Conservation (phyloP, 2,329 filamentous ascomycete genomes). For the Aspergillus costaricaensis region DNA sequence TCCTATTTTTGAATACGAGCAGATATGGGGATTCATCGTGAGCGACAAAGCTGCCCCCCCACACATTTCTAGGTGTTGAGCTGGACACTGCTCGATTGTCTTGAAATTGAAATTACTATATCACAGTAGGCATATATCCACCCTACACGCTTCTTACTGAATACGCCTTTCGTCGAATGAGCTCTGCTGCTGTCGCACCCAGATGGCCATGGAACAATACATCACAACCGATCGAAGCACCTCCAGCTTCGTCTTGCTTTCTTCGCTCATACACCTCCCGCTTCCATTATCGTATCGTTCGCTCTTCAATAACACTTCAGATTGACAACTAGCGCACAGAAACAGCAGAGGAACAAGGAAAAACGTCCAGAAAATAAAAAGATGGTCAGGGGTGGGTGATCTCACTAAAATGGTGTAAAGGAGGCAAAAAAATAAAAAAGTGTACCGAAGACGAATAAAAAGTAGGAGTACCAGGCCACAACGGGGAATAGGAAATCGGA, state of each 20-base stretch:
- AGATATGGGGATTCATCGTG: too few relatives aligned
- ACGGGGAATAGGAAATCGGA: slow-evolving; percentile 29
- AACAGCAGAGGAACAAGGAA: slow-evolving; percentile 18
- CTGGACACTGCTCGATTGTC: too few relatives aligned
- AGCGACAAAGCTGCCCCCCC: too few relatives aligned
- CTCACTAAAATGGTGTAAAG: slow-evolving; percentile 29
- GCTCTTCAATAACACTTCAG: slow-evolving; percentile 22
- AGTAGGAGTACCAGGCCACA: slow-evolving; percentile 24
- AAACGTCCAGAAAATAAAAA: slow-evolving; percentile 26
- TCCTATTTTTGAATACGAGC: too few relatives aligned
- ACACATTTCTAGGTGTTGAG: too few relatives aligned
- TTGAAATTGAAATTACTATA: too few relatives aligned
- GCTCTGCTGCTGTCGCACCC: neutral
- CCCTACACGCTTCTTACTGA: too few relatives aligned
- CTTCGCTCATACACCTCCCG: neutral
- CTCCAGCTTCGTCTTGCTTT: neutral
- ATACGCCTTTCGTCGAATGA: too few relatives aligned
- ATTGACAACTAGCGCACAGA: slow-evolving; percentile 27
- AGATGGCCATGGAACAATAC: neutral
- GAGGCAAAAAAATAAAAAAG: slow-evolving; percentile 15
- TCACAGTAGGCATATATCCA: too few relatives aligned
- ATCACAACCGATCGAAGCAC: neutral
- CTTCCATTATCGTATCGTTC: neutral
- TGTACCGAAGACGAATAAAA: slow-evolving; percentile 23
- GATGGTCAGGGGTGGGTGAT: slow-evolving; percentile 27